Evolutionary conservation across 2,329 filamentous ascomycete species (phyloP), one percentile per base, ranked within the genome.

Genomic region (Cercospora beticola): DNA sequence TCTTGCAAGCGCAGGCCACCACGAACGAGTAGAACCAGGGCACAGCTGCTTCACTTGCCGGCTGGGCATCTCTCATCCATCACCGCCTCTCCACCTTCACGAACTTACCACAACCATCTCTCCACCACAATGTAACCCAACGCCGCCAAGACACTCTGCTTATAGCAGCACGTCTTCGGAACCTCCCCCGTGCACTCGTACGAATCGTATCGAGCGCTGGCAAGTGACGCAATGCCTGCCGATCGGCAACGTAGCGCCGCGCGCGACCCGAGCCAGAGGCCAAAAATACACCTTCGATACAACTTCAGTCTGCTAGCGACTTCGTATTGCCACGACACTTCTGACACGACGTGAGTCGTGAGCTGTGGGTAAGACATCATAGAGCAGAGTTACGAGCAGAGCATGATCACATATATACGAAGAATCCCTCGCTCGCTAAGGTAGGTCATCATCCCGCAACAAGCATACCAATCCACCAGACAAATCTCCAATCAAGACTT

Each of bases 241-340:
- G 56, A 59, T 59, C 56, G 56, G 28, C 56, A 36, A 36, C 8
- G 56, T 59, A 31, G 56, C 56, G 56, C 18, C 56, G 6, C 16
- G 30, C 23, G 12, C 49, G 23, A 16, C 21, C 12, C 49, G 49
- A 56, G 12, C 18, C 31, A 36, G 31, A 18, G n/a, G 56, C n/a
- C n/a, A 59, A 59, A 59, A 59, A 59, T 59, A 59, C 56, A 18
- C n/a, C 16, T 18, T 59, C 6, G 56, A 57, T n/a, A 30, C 54
- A 30, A 57, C 28, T 49, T 49, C 46, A 49, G 9, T 49, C 46
- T 49, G 21, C 49, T 28, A 26, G 49, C 49, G 49, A 26, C 40
- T 30, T 52, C 60, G 60, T 62, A 62, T 49, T 61, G 60, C 60
- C 36, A 21, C 43, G 21, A 62, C 60, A 18, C 40, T 23, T 52